These are phyloP conservation scores for Fusarium ramigenum DNA, from an alignment of 2,329 filamentous ascomycete species.

Conservation along the genomic window DNA sequence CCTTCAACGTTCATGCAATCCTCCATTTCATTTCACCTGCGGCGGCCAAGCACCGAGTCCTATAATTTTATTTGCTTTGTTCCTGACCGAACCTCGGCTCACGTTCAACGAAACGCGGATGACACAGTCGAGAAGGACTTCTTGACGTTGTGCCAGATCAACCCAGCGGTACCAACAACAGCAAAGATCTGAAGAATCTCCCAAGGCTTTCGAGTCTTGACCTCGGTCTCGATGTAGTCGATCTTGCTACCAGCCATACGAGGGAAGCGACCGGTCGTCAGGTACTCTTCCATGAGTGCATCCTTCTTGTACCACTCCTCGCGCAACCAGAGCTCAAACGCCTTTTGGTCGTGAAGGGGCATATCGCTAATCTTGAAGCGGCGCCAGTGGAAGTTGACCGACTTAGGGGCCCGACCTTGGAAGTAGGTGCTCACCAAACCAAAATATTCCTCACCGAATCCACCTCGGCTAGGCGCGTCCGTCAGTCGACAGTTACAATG, in stretches of 20 bases:
- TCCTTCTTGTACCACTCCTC: conserved; percentile 95
- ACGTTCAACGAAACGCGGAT: conserved; percentile 32
- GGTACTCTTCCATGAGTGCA: conserved; percentile 83
- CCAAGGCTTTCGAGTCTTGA: conserved; percentile 62
- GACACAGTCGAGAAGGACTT: conserved; percentile 41
- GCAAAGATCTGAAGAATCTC: conserved; percentile 66
- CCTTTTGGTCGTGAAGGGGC: conserved; percentile 75
- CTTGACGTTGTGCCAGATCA: conserved; percentile 53
- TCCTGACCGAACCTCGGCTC: background rate
- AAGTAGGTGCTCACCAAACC: conserved; percentile 88
- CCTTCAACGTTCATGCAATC: background rate
- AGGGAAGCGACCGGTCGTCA: conserved; percentile 82
- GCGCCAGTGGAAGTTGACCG: conserved; percentile 96
- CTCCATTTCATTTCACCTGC: background rate
- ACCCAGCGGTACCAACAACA: conserved; percentile 56
- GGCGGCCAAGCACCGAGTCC: background rate
- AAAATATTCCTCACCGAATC: conserved; percentile 92
- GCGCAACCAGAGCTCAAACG: conserved; percentile 86
- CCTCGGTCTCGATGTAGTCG: conserved; percentile 66
- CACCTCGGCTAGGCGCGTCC: conserved; percentile 66
- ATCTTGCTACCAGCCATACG: conserved; percentile 64
- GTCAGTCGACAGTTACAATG: conserved; percentile 22
- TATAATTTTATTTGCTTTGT: background rate
- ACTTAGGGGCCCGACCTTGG: conserved; percentile 88
- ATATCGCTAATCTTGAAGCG: conserved; percentile 84